phyloP scores from a whole-genome alignment of 257 asterid genomes.

The Solanum tarijense region DNA sequence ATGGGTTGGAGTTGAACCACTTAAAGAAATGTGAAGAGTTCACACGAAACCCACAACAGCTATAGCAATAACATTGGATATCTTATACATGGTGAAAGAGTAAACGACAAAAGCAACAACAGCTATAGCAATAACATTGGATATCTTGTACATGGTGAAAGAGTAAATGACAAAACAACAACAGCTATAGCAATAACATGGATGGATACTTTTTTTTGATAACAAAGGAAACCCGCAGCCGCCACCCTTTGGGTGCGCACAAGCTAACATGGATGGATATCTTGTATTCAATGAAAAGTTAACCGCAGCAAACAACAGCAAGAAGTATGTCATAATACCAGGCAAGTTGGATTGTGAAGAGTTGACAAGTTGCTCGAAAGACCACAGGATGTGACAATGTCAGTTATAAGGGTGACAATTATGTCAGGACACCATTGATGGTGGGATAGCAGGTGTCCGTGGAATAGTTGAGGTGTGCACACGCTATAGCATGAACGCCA shows the following conservation, averaged over 20 bases:
- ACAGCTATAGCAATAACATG: neutral
- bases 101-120: neutral
- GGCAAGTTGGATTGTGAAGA: neutral
- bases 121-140: neutral
- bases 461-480: neutral
- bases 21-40: neutral
- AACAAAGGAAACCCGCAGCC: neutral
- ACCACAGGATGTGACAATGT: neutral
- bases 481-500: no score
- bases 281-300: neutral
- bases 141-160: neutral
- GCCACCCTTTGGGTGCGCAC: neutral
- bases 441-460: neutral
- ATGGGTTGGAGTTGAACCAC: neutral
- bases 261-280: neutral
- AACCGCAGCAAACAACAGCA: neutral
- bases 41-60: neutral
- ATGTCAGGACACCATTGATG: neutral
- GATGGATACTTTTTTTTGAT: no score
- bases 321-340: neutral
- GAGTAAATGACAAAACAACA: neutral
- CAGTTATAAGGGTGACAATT: neutral
- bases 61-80: neutral
- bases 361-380: neutral
- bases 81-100: neutral